A percentile compares a stretch with the other conserved stretches of the same genome.
These are phyloP conservation scores for Coelastrella sp. DNA, from an alignment of 139 green algal genomes.

Conservation along the genomic window DNA sequence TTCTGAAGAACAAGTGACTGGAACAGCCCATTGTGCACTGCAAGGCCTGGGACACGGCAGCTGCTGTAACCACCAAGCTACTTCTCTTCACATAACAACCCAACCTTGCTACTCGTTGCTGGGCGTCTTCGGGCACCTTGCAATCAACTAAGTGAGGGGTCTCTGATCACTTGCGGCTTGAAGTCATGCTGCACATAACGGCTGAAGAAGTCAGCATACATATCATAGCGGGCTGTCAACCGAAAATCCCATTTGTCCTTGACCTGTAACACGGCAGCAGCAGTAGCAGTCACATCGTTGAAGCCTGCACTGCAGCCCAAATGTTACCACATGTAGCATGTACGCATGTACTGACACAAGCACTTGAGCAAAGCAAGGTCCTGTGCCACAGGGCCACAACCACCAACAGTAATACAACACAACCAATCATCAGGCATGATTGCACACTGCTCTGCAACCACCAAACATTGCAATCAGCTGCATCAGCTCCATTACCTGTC, in stretches of 20 bases:
- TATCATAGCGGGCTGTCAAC: slow-evolving; percentile 92
- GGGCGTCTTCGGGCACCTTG: too few species aligned
- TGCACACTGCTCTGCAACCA: background rate
- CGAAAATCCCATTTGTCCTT: slow-evolving; percentile 96
- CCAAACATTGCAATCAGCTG: background rate
- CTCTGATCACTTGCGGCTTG: slow-evolving; percentile 88
- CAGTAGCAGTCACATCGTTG: background rate
- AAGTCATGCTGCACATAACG: slow-evolving; percentile 80
- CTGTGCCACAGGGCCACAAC: background rate
- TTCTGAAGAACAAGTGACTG: too few species aligned
- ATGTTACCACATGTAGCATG: background rate
- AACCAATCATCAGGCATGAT: background rate
- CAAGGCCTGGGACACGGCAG: too few species aligned
- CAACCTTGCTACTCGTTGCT: too few species aligned
- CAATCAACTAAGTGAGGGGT: slow-evolving; percentile 43
- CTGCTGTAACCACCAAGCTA: too few species aligned
- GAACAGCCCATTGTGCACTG: too few species aligned
- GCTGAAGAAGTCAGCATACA: slow-evolving; percentile 91
- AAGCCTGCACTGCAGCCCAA: too few species aligned
- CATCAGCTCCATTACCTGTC: slow-evolving; percentile 72
- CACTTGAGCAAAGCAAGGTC: background rate
- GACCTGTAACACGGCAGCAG: slow-evolving; percentile 69
- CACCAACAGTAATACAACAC: too few species aligned
- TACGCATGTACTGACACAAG: too few species aligned
- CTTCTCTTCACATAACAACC: too few species aligned